These are phyloP conservation scores for Rhizopus delemar DNA, from an alignment of 371 early-diverging fungal species.

Conservation along the genomic window DNA sequence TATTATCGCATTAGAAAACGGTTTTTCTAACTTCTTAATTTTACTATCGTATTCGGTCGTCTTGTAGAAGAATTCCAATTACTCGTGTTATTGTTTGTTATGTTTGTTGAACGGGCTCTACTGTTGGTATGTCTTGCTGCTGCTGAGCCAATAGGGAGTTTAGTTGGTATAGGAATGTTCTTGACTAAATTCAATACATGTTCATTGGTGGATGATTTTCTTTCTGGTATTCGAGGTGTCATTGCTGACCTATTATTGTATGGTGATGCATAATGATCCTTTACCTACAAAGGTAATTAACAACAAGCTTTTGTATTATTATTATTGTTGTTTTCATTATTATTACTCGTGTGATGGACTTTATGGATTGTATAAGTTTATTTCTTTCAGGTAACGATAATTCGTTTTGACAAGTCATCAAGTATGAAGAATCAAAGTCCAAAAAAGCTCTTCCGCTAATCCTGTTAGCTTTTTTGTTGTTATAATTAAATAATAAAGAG, in stretches of 20 bases:
- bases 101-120: not conserved
- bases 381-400: slow-evolving; percentile 25
- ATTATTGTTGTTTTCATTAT: not conserved
- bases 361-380: slow-evolving; percentile 30
- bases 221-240: slow-evolving; percentile 26
- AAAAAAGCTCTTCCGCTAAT: slow-evolving; percentile 28
- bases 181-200: slow-evolving; percentile 30
- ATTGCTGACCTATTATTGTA: slow-evolving; percentile 3
- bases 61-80: slow-evolving; percentile 1
- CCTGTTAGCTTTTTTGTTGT: slow-evolving; percentile 15
- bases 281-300: slow-evolving; percentile 9
- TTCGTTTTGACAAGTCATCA: slow-evolving; percentile 20
- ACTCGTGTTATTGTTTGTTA: too few species aligned
- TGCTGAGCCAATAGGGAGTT: slow-evolving; percentile 10
- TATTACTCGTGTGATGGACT: slow-evolving; percentile 24
- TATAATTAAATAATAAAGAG: not conserved
- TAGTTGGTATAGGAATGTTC: slow-evolving; percentile 15
- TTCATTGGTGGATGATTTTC: slow-evolving; percentile 33
- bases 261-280: slow-evolving; percentile 4
- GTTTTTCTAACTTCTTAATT: too few species aligned
- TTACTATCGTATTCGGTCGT: slow-evolving; percentile 7
- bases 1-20: too few species aligned
- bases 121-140: not conserved
- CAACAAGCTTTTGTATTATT: not conserved
- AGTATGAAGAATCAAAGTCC: slow-evolving; percentile 22